phyloP scores from a whole-genome alignment of 805 yeast species.

The Sugiyamaella americana region DNA sequence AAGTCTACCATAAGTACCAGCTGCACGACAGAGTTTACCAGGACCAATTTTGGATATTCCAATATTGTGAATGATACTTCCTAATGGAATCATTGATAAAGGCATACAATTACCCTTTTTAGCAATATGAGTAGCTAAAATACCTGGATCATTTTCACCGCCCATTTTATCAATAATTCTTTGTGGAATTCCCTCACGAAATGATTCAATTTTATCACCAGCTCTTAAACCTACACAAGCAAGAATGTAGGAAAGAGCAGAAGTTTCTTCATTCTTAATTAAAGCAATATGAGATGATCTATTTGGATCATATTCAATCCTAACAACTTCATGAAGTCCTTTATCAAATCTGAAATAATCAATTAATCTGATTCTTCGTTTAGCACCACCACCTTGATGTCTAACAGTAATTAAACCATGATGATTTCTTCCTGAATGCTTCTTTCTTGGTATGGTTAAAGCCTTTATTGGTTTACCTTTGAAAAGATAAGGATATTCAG shows the following conservation, averaged over 20 bases:
- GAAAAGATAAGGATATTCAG: slow-evolving; percentile 80
- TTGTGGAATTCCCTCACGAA: slow-evolving; percentile 79
- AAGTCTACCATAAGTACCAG: slow-evolving; percentile 90
- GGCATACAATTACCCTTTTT: slow-evolving; percentile 96
- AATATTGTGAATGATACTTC: slow-evolving; percentile 81
- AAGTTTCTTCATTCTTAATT: slow-evolving; percentile 56
- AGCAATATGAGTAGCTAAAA: slow-evolving; percentile 77
- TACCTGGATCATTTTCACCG: slow-evolving; percentile 87
- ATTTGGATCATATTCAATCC: slow-evolving; percentile 95
- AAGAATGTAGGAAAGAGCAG: slow-evolving; percentile 66
- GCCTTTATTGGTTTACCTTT: slow-evolving; percentile 75
- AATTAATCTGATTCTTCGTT: slow-evolving; percentile 75
- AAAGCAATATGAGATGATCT: slow-evolving; percentile 92
- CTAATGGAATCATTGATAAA: slow-evolving; percentile 86
- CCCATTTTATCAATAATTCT: slow-evolving; percentile 77
- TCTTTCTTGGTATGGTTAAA: slow-evolving; percentile 65
- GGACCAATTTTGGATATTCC: slow-evolving; percentile 72
- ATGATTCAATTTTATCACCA: slow-evolving; percentile 87
- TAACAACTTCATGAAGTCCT: slow-evolving; percentile 72
- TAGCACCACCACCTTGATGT: slow-evolving; percentile 96
- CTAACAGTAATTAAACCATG: slow-evolving; percentile 85
- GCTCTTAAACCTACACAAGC: slow-evolving; percentile 91
- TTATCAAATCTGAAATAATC: slow-evolving; percentile 63
- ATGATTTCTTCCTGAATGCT: slow-evolving; percentile 83
- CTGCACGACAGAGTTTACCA: slow-evolving; percentile 86